Conservation (phyloP, 2,329 filamentous ascomycete species). For the Talaromyces atroroseus region DNA sequence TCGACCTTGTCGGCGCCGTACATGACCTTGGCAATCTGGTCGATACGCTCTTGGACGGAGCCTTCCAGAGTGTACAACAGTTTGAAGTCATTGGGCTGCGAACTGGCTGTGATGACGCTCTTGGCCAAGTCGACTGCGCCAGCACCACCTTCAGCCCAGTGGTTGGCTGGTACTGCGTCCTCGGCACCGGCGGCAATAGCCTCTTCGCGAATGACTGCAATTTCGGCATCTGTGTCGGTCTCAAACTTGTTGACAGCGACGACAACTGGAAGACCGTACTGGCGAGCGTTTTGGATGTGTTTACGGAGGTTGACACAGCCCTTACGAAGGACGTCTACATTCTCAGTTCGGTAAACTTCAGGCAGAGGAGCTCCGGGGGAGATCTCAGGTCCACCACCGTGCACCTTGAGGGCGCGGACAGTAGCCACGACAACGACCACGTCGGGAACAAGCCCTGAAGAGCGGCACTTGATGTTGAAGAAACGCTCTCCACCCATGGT, state of each 20-base stretch:
- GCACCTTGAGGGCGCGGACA: slow-evolving; percentile 91
- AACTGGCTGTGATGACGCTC: slow-evolving; percentile 74
- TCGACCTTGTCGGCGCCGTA: slow-evolving; percentile 87
- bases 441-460: slow-evolving; percentile 86
- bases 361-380: slow-evolving; percentile 77
- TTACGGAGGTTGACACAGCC: slow-evolving; percentile 94
- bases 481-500: slow-evolving; percentile 99
- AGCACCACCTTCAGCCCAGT: slow-evolving; percentile 92
- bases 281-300: slow-evolving; percentile 84
- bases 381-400: slow-evolving; percentile 93
- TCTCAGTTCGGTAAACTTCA: slow-evolving; percentile 87
- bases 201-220: slow-evolving; percentile 83
- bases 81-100: slow-evolving; percentile 80
- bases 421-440: slow-evolving; percentile 94
- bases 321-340: slow-evolving; percentile 80
- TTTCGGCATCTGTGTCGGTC: slow-evolving; percentile 88
- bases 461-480: slow-evolving; percentile 99
- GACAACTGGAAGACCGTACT: slow-evolving; percentile 87
- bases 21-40: slow-evolving; percentile 85
- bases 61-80: slow-evolving; percentile 78
- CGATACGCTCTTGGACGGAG: slow-evolving; percentile 80
- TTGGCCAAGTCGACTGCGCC: slow-evolving; percentile 85
- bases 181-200: slow-evolving; percentile 86
- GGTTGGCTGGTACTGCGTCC: slow-evolving; percentile 87
- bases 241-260: slow-evolving; percentile 97